A percentile compares a stretch with the other conserved stretches of the same genome.
Evolutionary conservation across 2,329 filamentous ascomycete species (phyloP).

Genomic region (Venturia nashicola): DNA sequence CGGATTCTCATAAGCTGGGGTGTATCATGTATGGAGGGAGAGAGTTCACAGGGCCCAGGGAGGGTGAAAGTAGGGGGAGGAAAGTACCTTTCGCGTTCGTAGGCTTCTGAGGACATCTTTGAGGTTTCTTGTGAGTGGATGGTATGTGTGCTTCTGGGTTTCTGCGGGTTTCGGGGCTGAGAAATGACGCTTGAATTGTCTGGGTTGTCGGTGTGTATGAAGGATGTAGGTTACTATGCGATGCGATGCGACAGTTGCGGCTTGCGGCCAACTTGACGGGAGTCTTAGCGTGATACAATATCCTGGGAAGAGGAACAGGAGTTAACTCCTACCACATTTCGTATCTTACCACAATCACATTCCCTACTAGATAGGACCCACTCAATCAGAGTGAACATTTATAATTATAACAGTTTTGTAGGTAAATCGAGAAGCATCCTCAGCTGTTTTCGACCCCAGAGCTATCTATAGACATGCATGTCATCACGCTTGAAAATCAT

Average conservation of each 20-base stretch:
- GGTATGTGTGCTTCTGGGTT: background rate
- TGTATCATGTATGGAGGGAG: background rate
- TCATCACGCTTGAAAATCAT: background rate
- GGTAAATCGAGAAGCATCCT: background rate
- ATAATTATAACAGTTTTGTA: too few species aligned
- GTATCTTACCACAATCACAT: background rate
- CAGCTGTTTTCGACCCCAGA: background rate
- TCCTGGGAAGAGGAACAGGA: background rate
- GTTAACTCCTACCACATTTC: background rate
- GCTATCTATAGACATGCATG: background rate
- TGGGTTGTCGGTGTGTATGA: background rate
- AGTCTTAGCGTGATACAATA: background rate
- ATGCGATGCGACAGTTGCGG: background rate
- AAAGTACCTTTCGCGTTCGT: slow-evolving; percentile 47
- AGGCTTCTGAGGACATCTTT: slow-evolving; percentile 41
- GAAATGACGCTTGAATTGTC: background rate
- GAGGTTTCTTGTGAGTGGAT: background rate
- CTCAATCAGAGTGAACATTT: too few species aligned
- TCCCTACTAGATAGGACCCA: too few species aligned
- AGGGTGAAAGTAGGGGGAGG: background rate
- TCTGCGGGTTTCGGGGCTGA: background rate
- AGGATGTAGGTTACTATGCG: background rate
- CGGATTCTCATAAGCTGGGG: background rate
- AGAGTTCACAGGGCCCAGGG: background rate
- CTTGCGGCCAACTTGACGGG: background rate